Conservation (phyloP, 2,329 filamentous ascomycete genomes). For the Nannizziopsis arthrosporioides region DNA sequence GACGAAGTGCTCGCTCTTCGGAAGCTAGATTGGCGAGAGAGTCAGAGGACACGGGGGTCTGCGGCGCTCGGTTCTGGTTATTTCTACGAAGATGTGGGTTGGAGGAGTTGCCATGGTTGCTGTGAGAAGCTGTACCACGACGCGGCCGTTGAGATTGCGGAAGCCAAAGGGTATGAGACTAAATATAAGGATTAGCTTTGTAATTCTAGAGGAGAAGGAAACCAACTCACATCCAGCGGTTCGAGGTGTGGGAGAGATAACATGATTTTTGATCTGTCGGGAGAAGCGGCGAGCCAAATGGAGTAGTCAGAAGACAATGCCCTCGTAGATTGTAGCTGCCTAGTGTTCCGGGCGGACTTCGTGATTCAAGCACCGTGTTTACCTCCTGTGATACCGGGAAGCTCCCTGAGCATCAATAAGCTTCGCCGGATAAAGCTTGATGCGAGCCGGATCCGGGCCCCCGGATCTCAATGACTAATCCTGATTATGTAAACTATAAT, state of each 20-base stretch:
- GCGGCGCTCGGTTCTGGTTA: constrained; percentile 20
- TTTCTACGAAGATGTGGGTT: constrained; percentile 20
- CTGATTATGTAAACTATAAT: too few species aligned
- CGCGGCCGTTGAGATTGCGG: constrained; percentile 47
- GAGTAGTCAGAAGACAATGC: too few species aligned
- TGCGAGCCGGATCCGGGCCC: too few species aligned
- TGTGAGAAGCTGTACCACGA: constrained; percentile 26
- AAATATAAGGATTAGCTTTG: constrained; percentile 10
- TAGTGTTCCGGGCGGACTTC: too few species aligned
- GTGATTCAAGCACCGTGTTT: too few species aligned
- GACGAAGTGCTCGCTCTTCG: constrained; percentile 66
- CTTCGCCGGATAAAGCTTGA: too few species aligned
- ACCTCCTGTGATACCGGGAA: too few species aligned
- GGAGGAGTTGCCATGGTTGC: constrained; percentile 18
- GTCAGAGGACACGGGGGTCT: constrained; percentile 43
- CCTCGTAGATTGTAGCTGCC: too few species aligned
- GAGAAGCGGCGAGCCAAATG: not conserved
- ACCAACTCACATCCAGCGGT: constrained; percentile 53
- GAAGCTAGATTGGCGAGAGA: constrained; percentile 56
- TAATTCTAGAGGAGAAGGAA: not conserved
- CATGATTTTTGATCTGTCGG: not conserved
- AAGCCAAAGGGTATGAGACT: constrained; percentile 68
- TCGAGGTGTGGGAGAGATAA: constrained; percentile 52
- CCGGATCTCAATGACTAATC: too few species aligned
- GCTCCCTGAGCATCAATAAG: too few species aligned